Percentiles rank a stretch among this genome's conserved stretches.
Conservation (phyloP, 225 moss, liverwort and hornwort species). For the Bryum argenteum region DNA sequence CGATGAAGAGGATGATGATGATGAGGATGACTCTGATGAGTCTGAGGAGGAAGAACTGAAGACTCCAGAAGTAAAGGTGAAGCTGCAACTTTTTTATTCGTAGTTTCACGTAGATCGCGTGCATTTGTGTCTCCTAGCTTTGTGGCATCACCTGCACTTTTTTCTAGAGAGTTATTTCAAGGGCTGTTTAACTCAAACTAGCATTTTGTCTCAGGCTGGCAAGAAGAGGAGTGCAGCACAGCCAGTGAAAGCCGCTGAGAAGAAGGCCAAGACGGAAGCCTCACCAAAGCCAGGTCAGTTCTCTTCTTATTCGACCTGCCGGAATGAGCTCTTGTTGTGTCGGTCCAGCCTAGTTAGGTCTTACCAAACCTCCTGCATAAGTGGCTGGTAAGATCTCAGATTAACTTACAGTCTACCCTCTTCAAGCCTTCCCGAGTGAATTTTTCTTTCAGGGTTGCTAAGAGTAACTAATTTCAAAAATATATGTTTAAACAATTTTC, state of each 20-base stretch:
- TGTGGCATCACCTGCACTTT: neutral
- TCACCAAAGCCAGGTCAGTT: slow-evolving; percentile 41
- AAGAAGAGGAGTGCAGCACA: slow-evolving; percentile 47
- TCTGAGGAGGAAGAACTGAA: slow-evolving; percentile 36
- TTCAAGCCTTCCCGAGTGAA: too few relatives aligned
- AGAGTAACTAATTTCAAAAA: too few relatives aligned
- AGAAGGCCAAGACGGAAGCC: slow-evolving; percentile 40
- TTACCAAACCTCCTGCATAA: neutral
- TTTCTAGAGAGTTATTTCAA: neutral
- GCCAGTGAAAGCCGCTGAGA: slow-evolving; percentile 27
- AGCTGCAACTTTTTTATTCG: neutral
- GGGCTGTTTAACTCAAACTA: neutral
- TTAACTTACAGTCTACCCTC: too few relatives aligned
- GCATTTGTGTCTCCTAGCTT: neutral
- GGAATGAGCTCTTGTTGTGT: neutral
- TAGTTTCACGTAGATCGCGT: neutral
- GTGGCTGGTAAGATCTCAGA: too few relatives aligned
- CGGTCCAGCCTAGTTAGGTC: neutral
- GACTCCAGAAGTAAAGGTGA: slow-evolving; percentile 27
- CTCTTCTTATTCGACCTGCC: neutral
- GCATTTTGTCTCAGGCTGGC: slow-evolving; percentile 19
- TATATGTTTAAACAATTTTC: too few relatives aligned
- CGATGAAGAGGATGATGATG: slow-evolving; percentile 12
- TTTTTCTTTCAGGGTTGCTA: too few relatives aligned
- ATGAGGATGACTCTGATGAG: slow-evolving; percentile 33